Evolutionary conservation across 768 basidiomycete species (phyloP).

Genomic region (Heimioporus sp.): DNA sequence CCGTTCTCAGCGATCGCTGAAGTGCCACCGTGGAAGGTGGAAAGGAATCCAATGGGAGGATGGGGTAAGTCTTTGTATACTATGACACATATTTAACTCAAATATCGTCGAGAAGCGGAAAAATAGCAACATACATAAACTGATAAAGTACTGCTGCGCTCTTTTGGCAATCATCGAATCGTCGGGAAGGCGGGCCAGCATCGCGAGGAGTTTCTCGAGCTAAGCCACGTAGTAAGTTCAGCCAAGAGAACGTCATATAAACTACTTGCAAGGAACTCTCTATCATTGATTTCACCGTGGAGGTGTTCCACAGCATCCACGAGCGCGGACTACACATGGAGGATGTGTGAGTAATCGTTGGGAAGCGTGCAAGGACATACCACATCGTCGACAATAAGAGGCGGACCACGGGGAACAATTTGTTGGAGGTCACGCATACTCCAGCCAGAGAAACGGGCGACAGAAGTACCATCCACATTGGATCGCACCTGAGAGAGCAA

Average conservation of each 20-base stretch:
- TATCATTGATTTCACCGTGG: constrained; percentile 51
- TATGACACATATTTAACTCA: constrained; percentile 21
- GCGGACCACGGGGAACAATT: constrained; percentile 25
- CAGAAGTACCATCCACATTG: neutral
- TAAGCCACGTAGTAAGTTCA: constrained; percentile 24
- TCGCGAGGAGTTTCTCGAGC: constrained; percentile 61
- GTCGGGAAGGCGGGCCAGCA: constrained; percentile 54
- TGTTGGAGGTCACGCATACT: constrained; percentile 28
- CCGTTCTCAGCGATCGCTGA: constrained; percentile 1
- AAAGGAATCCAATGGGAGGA: constrained; percentile 58
- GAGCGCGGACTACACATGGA: constrained; percentile 41
- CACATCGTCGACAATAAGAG: constrained; percentile 24
- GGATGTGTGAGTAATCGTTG: neutral
- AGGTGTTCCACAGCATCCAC: constrained; percentile 46
- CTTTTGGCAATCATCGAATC: constrained; percentile 28
- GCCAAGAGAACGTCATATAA: neutral
- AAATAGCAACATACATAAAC: constrained; percentile 49
- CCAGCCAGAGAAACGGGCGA: constrained; percentile 8
- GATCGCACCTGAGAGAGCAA: constrained; percentile 13
- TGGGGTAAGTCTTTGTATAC: constrained; percentile 83
- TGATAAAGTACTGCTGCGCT: constrained; percentile 52
- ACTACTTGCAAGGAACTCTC: constrained; percentile 52
- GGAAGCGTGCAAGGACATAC: constrained; percentile 15
- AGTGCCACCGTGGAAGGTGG: constrained; percentile 11
- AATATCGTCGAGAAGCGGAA: neutral